Evolutionary conservation across 192 early-diverging fungal species (phyloP), one percentile per base, ranked within the genome.

Genomic region (Obelidium mucronatum): DNA sequence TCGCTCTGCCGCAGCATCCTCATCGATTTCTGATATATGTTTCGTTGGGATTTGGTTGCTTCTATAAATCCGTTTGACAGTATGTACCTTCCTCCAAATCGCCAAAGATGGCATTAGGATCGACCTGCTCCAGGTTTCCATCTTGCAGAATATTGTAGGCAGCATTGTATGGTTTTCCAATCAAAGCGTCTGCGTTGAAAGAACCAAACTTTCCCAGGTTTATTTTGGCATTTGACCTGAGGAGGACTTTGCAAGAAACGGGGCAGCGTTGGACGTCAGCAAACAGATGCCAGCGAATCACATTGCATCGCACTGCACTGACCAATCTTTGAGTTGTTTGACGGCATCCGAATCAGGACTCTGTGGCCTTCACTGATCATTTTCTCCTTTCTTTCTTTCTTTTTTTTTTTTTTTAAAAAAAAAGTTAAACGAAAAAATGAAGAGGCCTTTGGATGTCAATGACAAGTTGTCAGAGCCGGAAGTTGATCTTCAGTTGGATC

Each of bases 121-220:
- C 42, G 26, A 67, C 36, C 13, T 35, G 24, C 35, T 78, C 34
- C 22, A 81, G 17, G 35, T 53, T 61, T 40, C 82, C 69, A 17
- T 84, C 80, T 74, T 88, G 87, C 60, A 87, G 84, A 33, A 97
- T 94, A 79, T 96, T 93, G 52, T 93, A 97, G 0, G 91, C 90
- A 53, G 92, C 83, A 37, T 93, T 94, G 81, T 87, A 95, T 1
- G 92, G 85, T 36, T 88, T 80, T 2, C 93, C 95, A 64, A 97
- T 92, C 28, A 97, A 84, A 65, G 85, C 89, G 74, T 92, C 88
- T 4, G 91, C 85, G 56, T 90, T 82, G 84, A 96, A 96, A 35
- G 87, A 83, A 35, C 95, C 95, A 85, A 97, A 97, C 80, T 97
- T 97, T 39, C 95, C 95, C n/a, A 97, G 79, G 11, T 86, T 48